Base-by-base conservation (phyloP, 331 rosid genomes). In the Malus hybrid region DNA sequence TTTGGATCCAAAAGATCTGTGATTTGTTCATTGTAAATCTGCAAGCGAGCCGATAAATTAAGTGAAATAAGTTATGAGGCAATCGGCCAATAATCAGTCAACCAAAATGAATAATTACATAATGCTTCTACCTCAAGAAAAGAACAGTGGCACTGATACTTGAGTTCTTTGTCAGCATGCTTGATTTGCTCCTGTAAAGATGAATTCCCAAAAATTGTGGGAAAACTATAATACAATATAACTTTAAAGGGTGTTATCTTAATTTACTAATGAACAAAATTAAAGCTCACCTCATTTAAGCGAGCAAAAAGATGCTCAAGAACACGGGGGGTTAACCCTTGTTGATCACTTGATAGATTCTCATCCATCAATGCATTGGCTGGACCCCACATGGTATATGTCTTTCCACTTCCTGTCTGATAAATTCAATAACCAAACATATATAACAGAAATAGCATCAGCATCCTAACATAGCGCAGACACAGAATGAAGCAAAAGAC, bases 301-400 rank as follows among this genome's bases (percentile, higher is more conserved):
- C 99, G 98, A 42, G 91, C 86, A 82, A 95, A 95, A 66, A 95
- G 98, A 58, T 75, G 85, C 85, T 92, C 93, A 52, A 95, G 88
- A 79, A 95, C 91, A 12, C 97, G 96, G 30, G 97, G 93, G 7
- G 98, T 88, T 33, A 95, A 86, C 65, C 99, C 99, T 84, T 86
- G 93, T 72, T 89, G 97, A 77, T 92, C 96, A 33, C 83, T 79
- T 46, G 86, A 75, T 72, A 82, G 48, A 74, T 87, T 82, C 61
- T 78, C 97, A 55, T 85, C 97, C 10, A 79, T 74, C 86, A 90
- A 85, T 78, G 91, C 85, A 74, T 95, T 95, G 78, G 99, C 88
- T 69, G 99, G 99, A 83, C 99, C 99, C 99, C 99, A 95, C 92
- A 95, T 95, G 10, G 99, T 95, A 69, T 90, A 95, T 11, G 99